Conservation (phyloP, 371 early-diverging fungal genomes). For the Mucor indicus region DNA sequence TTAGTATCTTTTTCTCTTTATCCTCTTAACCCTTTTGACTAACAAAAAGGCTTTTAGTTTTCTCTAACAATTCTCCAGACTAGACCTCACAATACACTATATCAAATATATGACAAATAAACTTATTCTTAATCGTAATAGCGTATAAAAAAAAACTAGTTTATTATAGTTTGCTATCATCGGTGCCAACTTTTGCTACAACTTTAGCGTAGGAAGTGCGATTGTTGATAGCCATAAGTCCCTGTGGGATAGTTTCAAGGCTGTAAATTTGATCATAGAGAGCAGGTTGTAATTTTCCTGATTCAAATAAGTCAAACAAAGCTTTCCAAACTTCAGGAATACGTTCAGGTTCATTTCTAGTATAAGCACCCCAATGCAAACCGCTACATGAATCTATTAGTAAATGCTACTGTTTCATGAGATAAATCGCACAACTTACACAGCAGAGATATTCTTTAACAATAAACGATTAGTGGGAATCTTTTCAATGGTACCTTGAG, state of each 20-base stretch:
- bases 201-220: slow-evolving; percentile 84
- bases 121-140: too few relatives aligned
- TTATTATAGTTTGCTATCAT: slow-evolving; percentile 49
- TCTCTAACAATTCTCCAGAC: too few relatives aligned
- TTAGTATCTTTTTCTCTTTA: too few relatives aligned
- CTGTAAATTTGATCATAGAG: slow-evolving; percentile 71
- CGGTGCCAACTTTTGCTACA: slow-evolving; percentile 43
- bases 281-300: slow-evolving; percentile 63
- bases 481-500: slow-evolving; percentile 79
- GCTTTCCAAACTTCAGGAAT: slow-evolving; percentile 72
- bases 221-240: slow-evolving; percentile 66
- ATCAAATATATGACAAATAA: too few relatives aligned
- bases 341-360: slow-evolving; percentile 59
- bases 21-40: too few relatives aligned
- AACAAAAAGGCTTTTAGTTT: too few relatives aligned
- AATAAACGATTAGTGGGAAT: slow-evolving; percentile 78
- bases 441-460: slow-evolving; percentile 74
- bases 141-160: too few relatives aligned
- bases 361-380: slow-evolving; percentile 77
- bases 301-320: slow-evolving; percentile 63
- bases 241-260: slow-evolving; percentile 64
- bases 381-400: slow-evolving; percentile 19
- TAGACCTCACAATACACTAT: too few relatives aligned
- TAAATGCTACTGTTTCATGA: too few relatives aligned
- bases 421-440: slow-evolving; percentile 22